phyloP scores from a whole-genome alignment of 192 early-diverging fungal species.

The Bifiguratus adelaidae region DNA sequence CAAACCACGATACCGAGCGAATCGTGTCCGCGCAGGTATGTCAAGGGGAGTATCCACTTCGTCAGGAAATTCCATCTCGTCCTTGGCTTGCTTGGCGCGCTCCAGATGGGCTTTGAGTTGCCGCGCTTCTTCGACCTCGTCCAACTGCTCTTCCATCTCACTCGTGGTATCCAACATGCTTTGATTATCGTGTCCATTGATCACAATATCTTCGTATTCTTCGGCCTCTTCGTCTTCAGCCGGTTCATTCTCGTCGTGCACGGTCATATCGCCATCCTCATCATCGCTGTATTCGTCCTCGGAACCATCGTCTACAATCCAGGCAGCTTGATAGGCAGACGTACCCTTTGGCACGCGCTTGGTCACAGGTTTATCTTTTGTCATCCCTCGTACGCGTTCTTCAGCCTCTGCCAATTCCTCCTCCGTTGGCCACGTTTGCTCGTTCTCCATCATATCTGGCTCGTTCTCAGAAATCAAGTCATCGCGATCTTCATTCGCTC shows the following conservation, averaged over 20 bases:
- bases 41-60: conserved; percentile 94
- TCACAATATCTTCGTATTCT: conserved; percentile 38
- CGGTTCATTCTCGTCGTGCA: conserved; percentile 25
- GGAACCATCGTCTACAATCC: conserved; percentile 82
- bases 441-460: conserved; percentile 79
- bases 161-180: no score
- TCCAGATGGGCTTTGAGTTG: conserved; percentile 44
- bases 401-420: conserved; percentile 84
- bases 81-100: conserved; percentile 51
- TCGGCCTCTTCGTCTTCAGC: conserved; percentile 34
- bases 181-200: conserved; percentile 22
- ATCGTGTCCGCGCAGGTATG: conserved; percentile 70
- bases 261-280: conserved; percentile 20
- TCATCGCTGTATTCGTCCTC: conserved; percentile 52
- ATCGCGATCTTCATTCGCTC: conserved; percentile 63
- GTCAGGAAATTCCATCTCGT: conserved; percentile 89
- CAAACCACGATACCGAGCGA: conserved; percentile 91
- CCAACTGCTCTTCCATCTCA: conserved; percentile 8
- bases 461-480: conserved; percentile 78
- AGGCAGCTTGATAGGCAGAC: conserved; percentile 94
- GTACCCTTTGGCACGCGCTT: conserved; percentile 89
- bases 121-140: conserved; percentile 25
- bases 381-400: conserved; percentile 4
- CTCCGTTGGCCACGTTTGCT: conserved; percentile 99
- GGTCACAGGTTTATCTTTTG: conserved; percentile 6